Evolutionary conservation across 75 land plant genomes (phyloP).

Genomic region (Picea sitchensis): DNA sequence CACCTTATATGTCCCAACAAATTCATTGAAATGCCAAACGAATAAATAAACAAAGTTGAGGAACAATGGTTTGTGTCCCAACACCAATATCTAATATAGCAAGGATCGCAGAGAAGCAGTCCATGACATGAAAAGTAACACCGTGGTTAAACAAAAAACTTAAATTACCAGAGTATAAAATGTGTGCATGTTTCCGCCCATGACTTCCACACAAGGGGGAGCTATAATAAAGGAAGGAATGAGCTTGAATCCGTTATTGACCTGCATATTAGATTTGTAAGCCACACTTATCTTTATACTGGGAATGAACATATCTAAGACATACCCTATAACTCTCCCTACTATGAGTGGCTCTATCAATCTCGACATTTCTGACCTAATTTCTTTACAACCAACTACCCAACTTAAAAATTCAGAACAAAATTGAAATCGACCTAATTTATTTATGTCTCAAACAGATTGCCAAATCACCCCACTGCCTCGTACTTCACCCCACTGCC

Average conservation of each 20-base stretch:
- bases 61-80: too few species aligned
- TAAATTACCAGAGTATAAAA: constrained; percentile 5
- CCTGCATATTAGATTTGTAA: not conserved
- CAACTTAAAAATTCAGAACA: too few species aligned
- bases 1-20: too few species aligned
- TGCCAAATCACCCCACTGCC: too few species aligned
- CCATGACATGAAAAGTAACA: not conserved
- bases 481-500: too few species aligned
- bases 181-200: not conserved
- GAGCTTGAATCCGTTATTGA: constrained; percentile 2
- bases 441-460: too few species aligned
- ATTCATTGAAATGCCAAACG: too few species aligned
- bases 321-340: constrained; percentile 1
- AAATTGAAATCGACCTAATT: too few species aligned
- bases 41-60: too few species aligned
- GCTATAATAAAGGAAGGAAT: not conserved
- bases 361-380: not conserved
- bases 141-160: not conserved
- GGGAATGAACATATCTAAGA: not conserved
- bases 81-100: too few species aligned
- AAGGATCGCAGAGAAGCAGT: too few species aligned
- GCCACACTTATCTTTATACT: not conserved
- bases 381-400: not conserved
- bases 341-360: constrained; percentile 2
- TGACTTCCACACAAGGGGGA: not conserved